These are phyloP conservation scores for Polytrichum formosum DNA, from an alignment of 225 moss, liverwort and hornwort genomes.

Conservation along the genomic window DNA sequence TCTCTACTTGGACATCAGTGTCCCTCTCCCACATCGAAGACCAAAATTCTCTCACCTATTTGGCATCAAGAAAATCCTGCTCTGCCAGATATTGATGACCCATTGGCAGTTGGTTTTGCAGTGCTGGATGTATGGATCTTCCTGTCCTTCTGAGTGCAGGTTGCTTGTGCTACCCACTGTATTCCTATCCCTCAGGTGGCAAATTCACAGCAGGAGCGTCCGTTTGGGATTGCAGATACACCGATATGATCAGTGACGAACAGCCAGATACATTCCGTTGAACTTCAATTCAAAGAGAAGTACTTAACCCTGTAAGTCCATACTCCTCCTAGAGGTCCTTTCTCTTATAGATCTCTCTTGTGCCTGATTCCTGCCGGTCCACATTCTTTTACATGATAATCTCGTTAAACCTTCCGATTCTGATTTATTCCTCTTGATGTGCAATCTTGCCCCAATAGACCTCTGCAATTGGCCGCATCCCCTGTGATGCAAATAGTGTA, in stretches of 20 bases:
- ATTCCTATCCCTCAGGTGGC: background rate
- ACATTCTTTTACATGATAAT: background rate
- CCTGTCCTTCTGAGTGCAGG: background rate
- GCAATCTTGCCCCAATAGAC: no score
- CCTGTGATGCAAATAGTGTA: no score
- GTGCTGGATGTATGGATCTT: background rate
- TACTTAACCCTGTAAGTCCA: background rate
- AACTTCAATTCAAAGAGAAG: background rate
- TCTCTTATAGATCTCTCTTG: background rate
- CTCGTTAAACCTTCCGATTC: no score
- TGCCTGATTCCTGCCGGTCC: background rate
- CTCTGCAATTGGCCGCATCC: no score
- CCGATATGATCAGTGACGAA: background rate
- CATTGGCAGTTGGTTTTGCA: background rate
- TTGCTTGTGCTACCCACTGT: background rate
- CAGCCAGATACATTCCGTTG: background rate
- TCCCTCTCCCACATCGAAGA: slow-evolving; percentile 51
- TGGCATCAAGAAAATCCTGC: slow-evolving; percentile 14
- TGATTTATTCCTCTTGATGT: no score
- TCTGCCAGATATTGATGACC: background rate
- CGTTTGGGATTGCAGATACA: background rate
- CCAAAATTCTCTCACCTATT: slow-evolving; percentile 26
- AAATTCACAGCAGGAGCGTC: background rate
- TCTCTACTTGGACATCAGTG: slow-evolving; percentile 63
- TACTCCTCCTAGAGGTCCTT: background rate